Evolutionary conservation across 257 asterid species (phyloP), one percentile per base, ranked within the genome.

Genomic region (Anisodus acutangulus): DNA sequence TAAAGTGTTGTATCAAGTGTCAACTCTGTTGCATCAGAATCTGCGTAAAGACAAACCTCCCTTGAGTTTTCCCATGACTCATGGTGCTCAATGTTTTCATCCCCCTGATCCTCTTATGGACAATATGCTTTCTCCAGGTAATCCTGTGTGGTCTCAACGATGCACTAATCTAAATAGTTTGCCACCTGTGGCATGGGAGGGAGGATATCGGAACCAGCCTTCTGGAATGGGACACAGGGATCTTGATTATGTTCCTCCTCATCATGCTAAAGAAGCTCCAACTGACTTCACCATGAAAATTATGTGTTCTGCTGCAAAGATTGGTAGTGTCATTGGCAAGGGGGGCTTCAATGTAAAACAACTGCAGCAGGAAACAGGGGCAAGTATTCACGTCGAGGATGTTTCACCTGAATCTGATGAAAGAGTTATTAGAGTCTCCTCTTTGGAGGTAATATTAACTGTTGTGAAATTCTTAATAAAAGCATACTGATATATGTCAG

Each of bases 281-380:
- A 85, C 88, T 41, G 94, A 93, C 87, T 93, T 94, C 87, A 86
- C 88, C 22, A 80, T 94, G 80, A 92, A 94, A 87, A 88, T 94
- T 85, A 83, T 94, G 70, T 94, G 97, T 88, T 86, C 94, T 17
- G 88, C 92, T 72, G 92, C 89, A 69, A 94, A 87, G 87, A 90
- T 94, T 87, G 97, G 96, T 63, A 90, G 93, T 72, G 97, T 94
- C 78, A 94, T 91, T 84, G 98, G 97, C 82, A 94, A 90, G 88
- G 95, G 98, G 86, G 98, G 97, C 84, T 53, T 83, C 82, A 89
- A 89, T 87, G 92, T 92, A 84, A 92, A 85, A 86, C 91, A 89
- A 85, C 78, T 94, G 66, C 89, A 91, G 89, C 90, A 87, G 84
- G 97, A 92, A 79, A 93, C 94, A 13, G 97, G 95, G 90, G 91